Conservation (phyloP, 2,329 filamentous ascomycete genomes). For the Botrytis deweyae region DNA sequence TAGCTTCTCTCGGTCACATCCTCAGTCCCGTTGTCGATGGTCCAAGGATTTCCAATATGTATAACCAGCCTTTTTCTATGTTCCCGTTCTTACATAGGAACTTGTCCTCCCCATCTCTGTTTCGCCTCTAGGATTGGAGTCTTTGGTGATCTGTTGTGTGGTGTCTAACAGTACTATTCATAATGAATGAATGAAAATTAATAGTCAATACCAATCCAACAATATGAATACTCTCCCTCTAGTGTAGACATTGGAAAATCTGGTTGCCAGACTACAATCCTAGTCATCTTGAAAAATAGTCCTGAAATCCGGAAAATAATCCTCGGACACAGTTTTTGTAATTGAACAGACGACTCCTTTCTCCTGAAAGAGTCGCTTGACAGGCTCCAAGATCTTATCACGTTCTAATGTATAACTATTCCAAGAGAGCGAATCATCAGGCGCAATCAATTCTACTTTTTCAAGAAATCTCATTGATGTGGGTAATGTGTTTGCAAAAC, state of each 20-base stretch:
- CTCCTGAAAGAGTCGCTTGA: background rate
- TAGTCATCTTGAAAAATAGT: background rate
- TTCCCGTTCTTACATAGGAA: background rate
- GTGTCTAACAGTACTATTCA: background rate
- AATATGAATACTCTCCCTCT: no score
- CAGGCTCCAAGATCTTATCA: background rate
- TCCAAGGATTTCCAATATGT: background rate
- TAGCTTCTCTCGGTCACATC: background rate
- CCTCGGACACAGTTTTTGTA: rapidly evolving
- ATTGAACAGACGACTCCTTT: background rate
- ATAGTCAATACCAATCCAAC: no score
- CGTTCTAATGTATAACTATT: background rate
- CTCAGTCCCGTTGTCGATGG: rapidly evolving
- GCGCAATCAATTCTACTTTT: background rate
- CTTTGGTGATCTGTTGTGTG: background rate
- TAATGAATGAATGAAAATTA: background rate
- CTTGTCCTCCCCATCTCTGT: background rate
- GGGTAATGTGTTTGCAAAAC: background rate
- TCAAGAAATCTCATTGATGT: background rate
- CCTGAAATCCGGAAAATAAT: background rate
- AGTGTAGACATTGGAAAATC: background rate
- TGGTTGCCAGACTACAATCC: background rate
- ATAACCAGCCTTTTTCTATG: background rate
- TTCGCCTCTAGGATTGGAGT: background rate
- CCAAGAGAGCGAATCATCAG: background rate